A percentile compares a stretch with the other conserved stretches of the same genome.
These are phyloP conservation scores for Mangifera indica DNA, from an alignment of 345 rosid genomes.

Conservation along the genomic window DNA sequence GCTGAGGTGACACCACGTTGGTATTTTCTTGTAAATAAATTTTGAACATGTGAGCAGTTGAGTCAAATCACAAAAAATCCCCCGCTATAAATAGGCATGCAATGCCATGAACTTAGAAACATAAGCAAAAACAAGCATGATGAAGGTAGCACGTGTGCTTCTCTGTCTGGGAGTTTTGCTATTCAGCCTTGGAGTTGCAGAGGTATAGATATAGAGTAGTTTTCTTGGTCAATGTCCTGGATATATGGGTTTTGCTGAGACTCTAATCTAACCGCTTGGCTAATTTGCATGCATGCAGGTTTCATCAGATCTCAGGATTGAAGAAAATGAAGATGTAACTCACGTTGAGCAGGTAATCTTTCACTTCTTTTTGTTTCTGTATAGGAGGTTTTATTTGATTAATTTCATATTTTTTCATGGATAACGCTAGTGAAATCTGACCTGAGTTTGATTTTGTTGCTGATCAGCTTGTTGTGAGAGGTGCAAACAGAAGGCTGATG, in stretches of 20 bases:
- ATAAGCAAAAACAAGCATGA: conserved; percentile 7
- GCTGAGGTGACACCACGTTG: neutral
- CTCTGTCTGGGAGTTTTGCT: conserved; percentile 23
- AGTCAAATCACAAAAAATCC: neutral
- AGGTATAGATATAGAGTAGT: conserved; percentile 5
- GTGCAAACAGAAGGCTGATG: conserved; percentile 38
- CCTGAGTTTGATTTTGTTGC: neutral
- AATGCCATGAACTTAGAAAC: neutral
- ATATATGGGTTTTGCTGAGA: neutral
- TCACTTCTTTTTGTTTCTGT: neutral
- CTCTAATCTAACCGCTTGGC: neutral
- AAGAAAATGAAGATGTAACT: conserved; percentile 3
- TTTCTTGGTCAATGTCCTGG: neutral
- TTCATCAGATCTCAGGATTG: conserved; percentile 26
- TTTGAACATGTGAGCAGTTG: neutral
- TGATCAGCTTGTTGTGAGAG: conserved; percentile 23
- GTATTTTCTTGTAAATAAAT: conserved; percentile 6
- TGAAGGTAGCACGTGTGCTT: conserved; percentile 20
- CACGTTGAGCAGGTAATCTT: conserved; percentile 8
- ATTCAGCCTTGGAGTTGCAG: conserved; percentile 15
- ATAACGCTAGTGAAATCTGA: neutral
- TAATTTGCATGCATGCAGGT: conserved; percentile 19
- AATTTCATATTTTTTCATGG: neutral
- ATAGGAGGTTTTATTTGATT: neutral
- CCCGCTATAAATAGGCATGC: conserved; percentile 24